Evolutionary conservation across 2,329 filamentous ascomycete species (phyloP).

Genomic region (Fusarium verticillioides): DNA sequence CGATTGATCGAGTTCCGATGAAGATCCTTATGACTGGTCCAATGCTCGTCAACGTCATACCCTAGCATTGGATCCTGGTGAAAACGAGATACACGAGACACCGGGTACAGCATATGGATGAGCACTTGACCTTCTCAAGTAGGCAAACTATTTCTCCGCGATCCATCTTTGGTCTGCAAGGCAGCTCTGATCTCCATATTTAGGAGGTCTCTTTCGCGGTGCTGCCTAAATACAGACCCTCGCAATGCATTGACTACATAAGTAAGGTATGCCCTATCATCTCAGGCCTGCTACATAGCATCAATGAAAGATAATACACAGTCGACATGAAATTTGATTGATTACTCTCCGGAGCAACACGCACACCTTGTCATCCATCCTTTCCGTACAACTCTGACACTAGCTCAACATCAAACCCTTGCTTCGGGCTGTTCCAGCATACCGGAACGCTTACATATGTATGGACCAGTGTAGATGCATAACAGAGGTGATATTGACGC

Average conservation of each 20-base stretch:
- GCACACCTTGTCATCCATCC: conserved; percentile 34
- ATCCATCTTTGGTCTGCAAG: conserved; percentile 15
- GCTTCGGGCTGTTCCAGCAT: conserved; percentile 22
- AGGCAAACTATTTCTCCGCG: conserved; percentile 17
- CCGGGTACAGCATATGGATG: conserved; percentile 15
- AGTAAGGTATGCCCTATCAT: not conserved
- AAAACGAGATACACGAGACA: conserved; percentile 23
- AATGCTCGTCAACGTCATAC: conserved; percentile 23
- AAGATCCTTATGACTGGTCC: conserved; percentile 18
- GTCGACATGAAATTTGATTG: not conserved
- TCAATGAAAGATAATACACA: not conserved
- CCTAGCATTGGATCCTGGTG: not conserved
- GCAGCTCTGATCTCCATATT: conserved; percentile 15
- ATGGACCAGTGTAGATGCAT: not conserved
- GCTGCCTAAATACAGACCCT: not conserved
- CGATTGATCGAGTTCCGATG: not conserved
- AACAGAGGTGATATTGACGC: conserved; percentile 10
- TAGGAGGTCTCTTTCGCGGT: not conserved
- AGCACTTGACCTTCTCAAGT: conserved; percentile 15
- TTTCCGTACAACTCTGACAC: conserved; percentile 23
- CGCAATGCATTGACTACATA: not conserved
- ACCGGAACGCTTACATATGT: conserved; percentile 20
- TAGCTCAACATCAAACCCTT: conserved; percentile 25
- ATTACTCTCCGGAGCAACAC: conserved; percentile 23
- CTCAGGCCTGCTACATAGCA: not conserved